These are phyloP conservation scores for Teunomyces atbi DNA, from an alignment of 805 yeast species.

Conservation along the genomic window DNA sequence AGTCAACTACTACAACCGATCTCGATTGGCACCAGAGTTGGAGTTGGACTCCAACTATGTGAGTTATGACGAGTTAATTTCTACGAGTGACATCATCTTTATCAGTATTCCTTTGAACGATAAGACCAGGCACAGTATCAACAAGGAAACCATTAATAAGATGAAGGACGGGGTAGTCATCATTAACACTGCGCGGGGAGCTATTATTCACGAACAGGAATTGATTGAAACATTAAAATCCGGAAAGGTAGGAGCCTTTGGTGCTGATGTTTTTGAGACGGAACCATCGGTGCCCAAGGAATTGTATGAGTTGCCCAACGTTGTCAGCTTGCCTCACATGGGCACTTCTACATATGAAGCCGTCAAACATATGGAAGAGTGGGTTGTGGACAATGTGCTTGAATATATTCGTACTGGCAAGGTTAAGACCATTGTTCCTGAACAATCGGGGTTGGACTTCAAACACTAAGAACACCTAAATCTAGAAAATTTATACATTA, in stretches of 20 bases:
- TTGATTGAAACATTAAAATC: slow-evolving; percentile 53
- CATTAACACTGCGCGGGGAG: slow-evolving; percentile 88
- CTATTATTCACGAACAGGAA: slow-evolving; percentile 68
- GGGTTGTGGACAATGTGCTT: slow-evolving; percentile 66
- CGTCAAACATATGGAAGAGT: slow-evolving; percentile 74
- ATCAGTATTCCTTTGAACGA: slow-evolving; percentile 76
- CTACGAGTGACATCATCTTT: slow-evolving; percentile 65
- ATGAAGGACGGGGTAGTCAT: slow-evolving; percentile 79
- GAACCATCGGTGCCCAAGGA: slow-evolving; percentile 74
- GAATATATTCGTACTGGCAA: slow-evolving; percentile 62
- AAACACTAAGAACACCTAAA: background rate
- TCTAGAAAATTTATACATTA: background rate
- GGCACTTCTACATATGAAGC: slow-evolving; percentile 82
- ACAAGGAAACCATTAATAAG: slow-evolving; percentile 55
- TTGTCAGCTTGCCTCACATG: slow-evolving; percentile 83
- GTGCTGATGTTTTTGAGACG: slow-evolving; percentile 71
- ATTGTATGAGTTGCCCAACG: slow-evolving; percentile 60
- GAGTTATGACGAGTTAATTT: slow-evolving; percentile 63
- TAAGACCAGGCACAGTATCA: slow-evolving; percentile 66
- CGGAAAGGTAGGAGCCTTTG: slow-evolving; percentile 68
- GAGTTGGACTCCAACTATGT: slow-evolving; percentile 74
- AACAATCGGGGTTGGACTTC: slow-evolving; percentile 44
- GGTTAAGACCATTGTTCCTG: slow-evolving; percentile 80
- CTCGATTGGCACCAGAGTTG: slow-evolving; percentile 53
- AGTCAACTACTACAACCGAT: slow-evolving; percentile 72